These are phyloP conservation scores for Hygrocybe coccinea DNA, from an alignment of 768 basidiomycete genomes.

Conservation along the genomic window DNA sequence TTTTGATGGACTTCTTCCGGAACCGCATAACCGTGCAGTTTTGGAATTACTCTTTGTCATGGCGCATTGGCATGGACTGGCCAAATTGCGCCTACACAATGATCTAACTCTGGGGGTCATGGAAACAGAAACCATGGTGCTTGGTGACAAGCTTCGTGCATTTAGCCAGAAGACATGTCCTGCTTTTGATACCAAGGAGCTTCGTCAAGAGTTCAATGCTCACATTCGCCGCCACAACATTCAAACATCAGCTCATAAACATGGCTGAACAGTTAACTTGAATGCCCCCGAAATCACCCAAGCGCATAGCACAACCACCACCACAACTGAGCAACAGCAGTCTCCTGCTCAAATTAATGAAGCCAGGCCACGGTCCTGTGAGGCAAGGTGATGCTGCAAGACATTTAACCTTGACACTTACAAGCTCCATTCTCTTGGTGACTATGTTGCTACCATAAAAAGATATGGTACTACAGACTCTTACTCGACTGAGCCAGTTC, in stretches of 20 bases:
- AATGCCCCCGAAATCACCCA: background rate
- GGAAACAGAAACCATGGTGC: background rate
- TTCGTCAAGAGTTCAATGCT: background rate
- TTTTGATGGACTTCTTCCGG: slow-evolving; percentile 1
- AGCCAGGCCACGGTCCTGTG: too few species aligned
- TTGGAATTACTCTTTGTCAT: background rate
- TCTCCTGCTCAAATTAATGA: background rate
- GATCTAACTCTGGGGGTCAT: background rate
- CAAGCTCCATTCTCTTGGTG: slow-evolving; percentile 29
- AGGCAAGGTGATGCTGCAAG: slow-evolving; percentile 2
- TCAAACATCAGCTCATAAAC: background rate
- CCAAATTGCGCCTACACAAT: too few species aligned
- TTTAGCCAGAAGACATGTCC: slow-evolving; percentile 4
- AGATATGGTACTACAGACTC: slow-evolving; percentile 17
- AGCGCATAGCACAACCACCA: background rate
- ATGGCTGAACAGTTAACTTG: background rate
- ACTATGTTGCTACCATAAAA: slow-evolving; percentile 23
- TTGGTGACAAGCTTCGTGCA: slow-evolving; percentile 1
- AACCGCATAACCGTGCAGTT: slow-evolving; percentile 2
- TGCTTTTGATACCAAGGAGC: slow-evolving; percentile 3
- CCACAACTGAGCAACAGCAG: background rate
- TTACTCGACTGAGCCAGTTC: background rate
- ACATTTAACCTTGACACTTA: slow-evolving; percentile 22
- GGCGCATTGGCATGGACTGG: background rate
- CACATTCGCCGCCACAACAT: background rate